A percentile compares a stretch with the other conserved stretches of the same genome.
phyloP scores from a whole-genome alignment of 108 stramenopile species.

The Cyclotella atomus region DNA sequence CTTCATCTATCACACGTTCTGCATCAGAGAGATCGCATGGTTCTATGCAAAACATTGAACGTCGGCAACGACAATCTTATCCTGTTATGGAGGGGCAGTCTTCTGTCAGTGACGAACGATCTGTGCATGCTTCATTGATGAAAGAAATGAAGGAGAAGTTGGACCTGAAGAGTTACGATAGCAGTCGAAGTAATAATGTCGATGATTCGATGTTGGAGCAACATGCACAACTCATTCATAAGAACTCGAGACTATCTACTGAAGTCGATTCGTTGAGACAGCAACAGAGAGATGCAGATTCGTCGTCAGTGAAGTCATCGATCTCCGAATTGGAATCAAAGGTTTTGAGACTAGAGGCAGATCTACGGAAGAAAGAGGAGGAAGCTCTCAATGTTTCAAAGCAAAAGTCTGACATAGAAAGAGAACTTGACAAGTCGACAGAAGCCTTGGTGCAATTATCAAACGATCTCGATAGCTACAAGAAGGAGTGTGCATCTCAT shows the following conservation, averaged over 20 bases:
- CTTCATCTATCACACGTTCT: too few species aligned
- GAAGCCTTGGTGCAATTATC: slow-evolving; percentile 17
- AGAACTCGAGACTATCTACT: slow-evolving; percentile 5
- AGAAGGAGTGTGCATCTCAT: slow-evolving; percentile 38
- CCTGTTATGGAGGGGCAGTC: neutral
- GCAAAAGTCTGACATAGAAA: too few species aligned
- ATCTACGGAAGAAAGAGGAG: slow-evolving; percentile 27
- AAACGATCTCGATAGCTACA: slow-evolving; percentile 37
- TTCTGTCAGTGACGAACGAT: neutral
- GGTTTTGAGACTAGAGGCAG: slow-evolving; percentile 14
- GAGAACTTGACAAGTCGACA: slow-evolving; percentile 13
- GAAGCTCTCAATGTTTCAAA: too few species aligned
- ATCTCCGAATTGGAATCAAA: slow-evolving; percentile 17
- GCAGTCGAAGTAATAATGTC: neutral
- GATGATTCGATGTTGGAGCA: neutral
- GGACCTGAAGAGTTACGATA: neutral
- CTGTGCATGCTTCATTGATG: neutral
- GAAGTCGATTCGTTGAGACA: neutral
- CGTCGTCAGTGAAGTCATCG: neutral
- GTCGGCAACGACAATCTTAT: neutral
- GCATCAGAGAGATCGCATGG: neutral
- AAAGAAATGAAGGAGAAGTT: neutral
- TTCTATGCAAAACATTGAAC: neutral
- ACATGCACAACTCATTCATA: neutral
- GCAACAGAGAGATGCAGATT: slow-evolving; percentile 8